Conservation (phyloP, 441 rosid species). For the Eutrema salsugineum region DNA sequence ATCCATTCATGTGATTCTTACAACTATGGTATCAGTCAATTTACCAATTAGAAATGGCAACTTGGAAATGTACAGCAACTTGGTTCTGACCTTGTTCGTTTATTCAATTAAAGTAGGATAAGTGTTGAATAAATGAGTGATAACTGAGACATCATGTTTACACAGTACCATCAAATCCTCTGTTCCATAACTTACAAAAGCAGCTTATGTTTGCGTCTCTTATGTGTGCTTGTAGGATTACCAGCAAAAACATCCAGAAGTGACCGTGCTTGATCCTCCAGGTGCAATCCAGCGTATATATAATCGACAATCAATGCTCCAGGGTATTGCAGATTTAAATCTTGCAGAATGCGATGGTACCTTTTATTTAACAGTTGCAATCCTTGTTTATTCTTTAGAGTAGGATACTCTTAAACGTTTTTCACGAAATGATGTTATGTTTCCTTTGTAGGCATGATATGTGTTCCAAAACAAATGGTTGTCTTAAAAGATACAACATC, state of each 20-base stretch:
- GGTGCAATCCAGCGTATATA: constrained; percentile 80
- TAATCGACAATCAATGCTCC: constrained; percentile 91
- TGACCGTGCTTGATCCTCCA: constrained; percentile 93
- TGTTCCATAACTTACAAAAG: neutral
- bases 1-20: neutral
- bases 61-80: neutral
- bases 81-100: neutral
- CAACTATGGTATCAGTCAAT: neutral
- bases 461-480: constrained; percentile 71
- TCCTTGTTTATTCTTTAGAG: neutral
- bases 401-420: neutral
- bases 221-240: constrained; percentile 2
- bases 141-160: neutral
- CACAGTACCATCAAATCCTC: neutral
- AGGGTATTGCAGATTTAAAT: constrained; percentile 81
- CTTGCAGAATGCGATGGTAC: constrained; percentile 60
- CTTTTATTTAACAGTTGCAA: neutral
- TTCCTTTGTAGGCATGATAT: constrained; percentile 63
- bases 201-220: neutral
- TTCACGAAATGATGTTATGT: neutral
- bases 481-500: constrained; percentile 70
- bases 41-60: neutral
- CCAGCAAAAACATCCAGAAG: constrained; percentile 21
- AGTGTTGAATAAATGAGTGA: neutral
- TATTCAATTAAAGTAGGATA: neutral